Conservation (phyloP, 106 monocot genomes). For the Triglochin maritima region DNA sequence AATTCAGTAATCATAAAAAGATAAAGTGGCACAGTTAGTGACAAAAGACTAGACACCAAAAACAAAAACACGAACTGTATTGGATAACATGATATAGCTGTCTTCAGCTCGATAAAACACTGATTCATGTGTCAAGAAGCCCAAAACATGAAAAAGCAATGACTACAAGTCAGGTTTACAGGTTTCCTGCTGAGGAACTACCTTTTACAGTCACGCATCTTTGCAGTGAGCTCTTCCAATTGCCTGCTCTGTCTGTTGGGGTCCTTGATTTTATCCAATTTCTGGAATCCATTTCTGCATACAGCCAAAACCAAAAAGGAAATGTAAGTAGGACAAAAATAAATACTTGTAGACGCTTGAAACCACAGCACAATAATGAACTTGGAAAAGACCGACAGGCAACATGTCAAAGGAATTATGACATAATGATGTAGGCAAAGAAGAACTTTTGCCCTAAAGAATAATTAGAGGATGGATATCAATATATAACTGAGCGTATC, state of each 20-base stretch:
- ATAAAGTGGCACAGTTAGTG: not conserved
- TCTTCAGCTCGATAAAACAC: no score
- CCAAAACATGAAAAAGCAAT: no score
- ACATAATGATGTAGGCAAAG: not conserved
- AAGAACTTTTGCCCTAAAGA: no score
- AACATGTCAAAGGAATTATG: not conserved
- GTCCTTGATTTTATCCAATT: conserved; percentile 66
- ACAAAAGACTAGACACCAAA: not conserved
- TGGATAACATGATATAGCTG: not conserved
- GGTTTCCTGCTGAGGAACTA: conserved; percentile 1
- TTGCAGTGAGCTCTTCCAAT: conserved; percentile 69
- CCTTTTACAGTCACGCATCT: conserved; percentile 90
- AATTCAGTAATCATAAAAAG: not conserved
- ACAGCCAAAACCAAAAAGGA: not conserved
- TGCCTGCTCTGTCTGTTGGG: conserved; percentile 45
- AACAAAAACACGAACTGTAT: not conserved
- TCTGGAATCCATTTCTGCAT: conserved; percentile 72
- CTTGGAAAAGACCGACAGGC: not conserved
- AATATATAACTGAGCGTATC: no score
- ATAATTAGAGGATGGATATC: no score
- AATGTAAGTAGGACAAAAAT: not conserved
- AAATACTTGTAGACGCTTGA: not conserved
- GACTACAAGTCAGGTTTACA: no score
- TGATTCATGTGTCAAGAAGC: no score
- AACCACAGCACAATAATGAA: not conserved